These are phyloP conservation scores for Aphanoascus verrucosus DNA, from an alignment of 2,329 filamentous ascomycete species.

Conservation along the genomic window DNA sequence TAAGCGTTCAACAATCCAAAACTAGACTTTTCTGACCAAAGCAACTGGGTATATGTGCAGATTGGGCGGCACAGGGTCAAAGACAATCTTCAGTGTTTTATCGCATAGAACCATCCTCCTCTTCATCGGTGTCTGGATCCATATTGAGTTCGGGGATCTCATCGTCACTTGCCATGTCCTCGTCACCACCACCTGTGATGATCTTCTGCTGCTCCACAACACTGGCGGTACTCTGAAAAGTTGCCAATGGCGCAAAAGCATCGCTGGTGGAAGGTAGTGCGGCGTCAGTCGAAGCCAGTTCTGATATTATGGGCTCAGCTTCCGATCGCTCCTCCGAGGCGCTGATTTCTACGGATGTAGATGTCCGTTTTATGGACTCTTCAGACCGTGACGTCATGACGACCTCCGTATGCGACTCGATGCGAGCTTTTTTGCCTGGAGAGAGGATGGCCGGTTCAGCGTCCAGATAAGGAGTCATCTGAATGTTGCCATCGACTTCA, in stretches of 20 bases:
- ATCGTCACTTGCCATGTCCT: conserved; percentile 37
- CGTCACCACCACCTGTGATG: conserved; percentile 15
- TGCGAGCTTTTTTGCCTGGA: conserved; percentile 4
- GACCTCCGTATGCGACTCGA: background rate
- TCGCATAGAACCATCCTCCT: conserved; percentile 19
- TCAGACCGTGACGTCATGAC: background rate
- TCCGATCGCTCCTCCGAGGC: background rate
- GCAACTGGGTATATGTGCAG: no score
- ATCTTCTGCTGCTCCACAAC: background rate
- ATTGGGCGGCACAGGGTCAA: no score
- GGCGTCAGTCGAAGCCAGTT: background rate
- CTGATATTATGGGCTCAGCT: background rate
- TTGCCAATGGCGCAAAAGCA: background rate
- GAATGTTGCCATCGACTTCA: background rate
- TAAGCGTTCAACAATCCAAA: background rate
- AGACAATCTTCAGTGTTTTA: background rate
- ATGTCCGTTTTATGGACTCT: background rate
- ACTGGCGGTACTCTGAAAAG: background rate
- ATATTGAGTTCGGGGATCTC: conserved; percentile 41
- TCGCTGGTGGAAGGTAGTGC: background rate
- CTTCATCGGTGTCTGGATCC: conserved; percentile 39
- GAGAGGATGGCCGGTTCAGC: background rate
- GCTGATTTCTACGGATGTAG: background rate
- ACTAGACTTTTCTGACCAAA: no score
- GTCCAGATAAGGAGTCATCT: background rate